Base-by-base conservation (phyloP, 257 asterid genomes). In the Solanum pimpinellifolium region DNA sequence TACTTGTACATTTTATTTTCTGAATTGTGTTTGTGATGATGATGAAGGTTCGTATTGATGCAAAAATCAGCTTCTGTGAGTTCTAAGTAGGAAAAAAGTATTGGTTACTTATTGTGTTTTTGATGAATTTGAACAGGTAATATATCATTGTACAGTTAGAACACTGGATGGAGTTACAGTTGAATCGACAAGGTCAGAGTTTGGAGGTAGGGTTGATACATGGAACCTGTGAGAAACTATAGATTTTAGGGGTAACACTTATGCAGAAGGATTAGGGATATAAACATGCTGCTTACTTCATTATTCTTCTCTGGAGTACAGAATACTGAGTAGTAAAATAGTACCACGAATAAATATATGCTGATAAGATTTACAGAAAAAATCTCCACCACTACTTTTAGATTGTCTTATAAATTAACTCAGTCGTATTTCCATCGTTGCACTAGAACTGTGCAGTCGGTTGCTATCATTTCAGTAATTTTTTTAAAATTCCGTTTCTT, bases 81-180 rank as follows among this genome's bases (percentile, higher is more conserved):
- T 83, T 25, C 9, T 21, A 27, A 31, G 35, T 85, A 35, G 75
- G 41, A 31, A 42, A 11, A 29, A n/a, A 65, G 29, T 41, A 44
- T 39, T 42, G 44, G 41, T 21, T 52, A 7, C 1, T 31, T 62
- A 49, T 18, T 47, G 2, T 2, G 29, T 62, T 60, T 59, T 69
- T 5, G 16, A 62, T 88, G 33, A 52, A 87, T 91, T 90, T 49
- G 27, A 29, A 90, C 92, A 97, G 99, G 93, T 96, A 80, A 91
- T 95, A 89, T 97, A 97, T 92, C 98, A 97, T 89, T 93, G 93
- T 88, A 95, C 98, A 11, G 86, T 96, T 87, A 97, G 99, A 42
- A 97, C 99, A 49, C 87, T 94, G 85, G 98, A 93, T 76, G 99
- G 99, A 59, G 97, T 97, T 86, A 91, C 93, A 81, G 98, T 96